Evolutionary conservation across 495 filamentous ascomycete species (phyloP).

Genomic region (Penicillium tannophilum): DNA sequence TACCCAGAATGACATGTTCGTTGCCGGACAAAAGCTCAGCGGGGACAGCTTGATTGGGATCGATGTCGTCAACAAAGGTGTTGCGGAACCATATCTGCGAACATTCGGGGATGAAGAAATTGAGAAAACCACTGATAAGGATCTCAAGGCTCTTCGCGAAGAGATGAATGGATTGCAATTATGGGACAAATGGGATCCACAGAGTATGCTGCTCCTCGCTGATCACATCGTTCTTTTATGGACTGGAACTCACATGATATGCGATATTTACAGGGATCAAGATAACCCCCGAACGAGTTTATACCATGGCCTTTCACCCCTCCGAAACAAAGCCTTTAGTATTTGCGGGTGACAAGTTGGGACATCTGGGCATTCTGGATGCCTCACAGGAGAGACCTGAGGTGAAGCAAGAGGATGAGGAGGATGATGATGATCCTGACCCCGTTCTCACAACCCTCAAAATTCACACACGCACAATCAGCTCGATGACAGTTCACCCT

Average conservation of each 20-base stretch:
- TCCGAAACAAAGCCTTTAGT: slow-evolving; percentile 80
- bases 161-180: slow-evolving; percentile 78
- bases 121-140: slow-evolving; percentile 75
- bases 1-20: slow-evolving; percentile 73
- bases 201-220: slow-evolving; percentile 51
- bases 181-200: slow-evolving; percentile 77
- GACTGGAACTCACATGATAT: background rate
- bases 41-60: slow-evolving; percentile 46
- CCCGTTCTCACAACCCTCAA: slow-evolving; percentile 86
- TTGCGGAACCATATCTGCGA: slow-evolving; percentile 72
- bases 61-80: slow-evolving; percentile 63
- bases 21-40: slow-evolving; percentile 69
- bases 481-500: slow-evolving; percentile 75
- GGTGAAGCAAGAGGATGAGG: slow-evolving; percentile 63
- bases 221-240: background rate
- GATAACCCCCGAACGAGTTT: slow-evolving; percentile 86
- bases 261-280: slow-evolving; percentile 70
- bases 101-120: slow-evolving; percentile 85
- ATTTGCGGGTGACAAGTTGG: slow-evolving; percentile 96
- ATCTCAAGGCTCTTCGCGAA: slow-evolving; percentile 72
- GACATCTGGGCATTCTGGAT: slow-evolving; percentile 91
- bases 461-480: slow-evolving; percentile 85
- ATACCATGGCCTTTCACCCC: slow-evolving; percentile 87
- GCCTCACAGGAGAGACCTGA: slow-evolving; percentile 68
- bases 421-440: slow-evolving; percentile 51